Percentiles rank a stretch among this genome's conserved stretches.
Conservation (phyloP, 2,329 filamentous ascomycete species). For the Tolypocladium pustulatum region DNA sequence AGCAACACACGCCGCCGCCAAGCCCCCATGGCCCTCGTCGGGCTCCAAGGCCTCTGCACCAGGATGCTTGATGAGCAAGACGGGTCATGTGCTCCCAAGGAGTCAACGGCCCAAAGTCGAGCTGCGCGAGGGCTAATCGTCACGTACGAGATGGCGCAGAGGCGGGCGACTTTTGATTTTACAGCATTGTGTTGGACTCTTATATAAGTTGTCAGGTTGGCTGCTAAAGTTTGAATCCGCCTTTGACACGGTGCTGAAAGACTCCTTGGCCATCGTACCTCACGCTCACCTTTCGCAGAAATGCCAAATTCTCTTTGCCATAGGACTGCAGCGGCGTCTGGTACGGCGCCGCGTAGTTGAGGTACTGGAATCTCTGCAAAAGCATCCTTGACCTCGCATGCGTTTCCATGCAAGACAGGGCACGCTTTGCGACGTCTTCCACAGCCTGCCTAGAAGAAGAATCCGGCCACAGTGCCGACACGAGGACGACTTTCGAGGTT, state of each 20-base stretch:
- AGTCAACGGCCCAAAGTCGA: too few species aligned
- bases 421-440: not conserved
- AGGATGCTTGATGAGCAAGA: too few species aligned
- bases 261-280: not conserved
- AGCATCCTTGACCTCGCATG: not conserved
- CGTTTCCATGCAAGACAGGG: not conserved
- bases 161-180: too few species aligned
- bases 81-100: too few species aligned
- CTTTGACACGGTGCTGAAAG: not conserved
- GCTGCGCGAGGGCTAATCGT: too few species aligned
- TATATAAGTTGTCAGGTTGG: not conserved
- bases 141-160: too few species aligned
- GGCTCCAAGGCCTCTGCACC: too few species aligned
- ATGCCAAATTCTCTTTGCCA: conserved; percentile 21
- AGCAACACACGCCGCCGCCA: too few species aligned
- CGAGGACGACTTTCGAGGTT: not conserved
- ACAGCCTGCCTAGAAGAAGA: not conserved
- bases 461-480: not conserved
- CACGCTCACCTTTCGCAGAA: not conserved
- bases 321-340: conserved; percentile 26
- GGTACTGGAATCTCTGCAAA: conserved; percentile 32
- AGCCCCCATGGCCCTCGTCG: too few species aligned
- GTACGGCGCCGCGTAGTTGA: conserved; percentile 29
- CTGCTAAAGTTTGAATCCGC: not conserved
- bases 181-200: too few species aligned